Conservation (phyloP, 371 early-diverging fungal species). For the Mucor circinelloides region DNA sequence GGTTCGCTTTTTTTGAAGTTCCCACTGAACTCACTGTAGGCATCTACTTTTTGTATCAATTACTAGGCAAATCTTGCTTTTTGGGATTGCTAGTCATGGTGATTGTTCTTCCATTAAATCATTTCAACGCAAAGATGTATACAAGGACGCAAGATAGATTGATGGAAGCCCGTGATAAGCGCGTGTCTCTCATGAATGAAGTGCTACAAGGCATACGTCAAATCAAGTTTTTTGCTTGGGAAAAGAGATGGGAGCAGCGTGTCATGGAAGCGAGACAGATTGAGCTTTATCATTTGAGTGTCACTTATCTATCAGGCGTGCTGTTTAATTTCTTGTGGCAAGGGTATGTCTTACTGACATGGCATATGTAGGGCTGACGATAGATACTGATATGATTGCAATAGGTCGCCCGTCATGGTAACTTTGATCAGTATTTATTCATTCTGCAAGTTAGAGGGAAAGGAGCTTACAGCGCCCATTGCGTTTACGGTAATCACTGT, state of each 20-base stretch:
- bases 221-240: conserved; percentile 75
- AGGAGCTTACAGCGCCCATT: conserved; percentile 55
- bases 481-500: conserved; percentile 63
- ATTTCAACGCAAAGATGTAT: conserved; percentile 55
- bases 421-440: conserved; percentile 54
- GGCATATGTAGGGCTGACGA: no score
- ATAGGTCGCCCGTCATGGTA: conserved; percentile 52
- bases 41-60: conserved; percentile 60
- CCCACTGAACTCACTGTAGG: conserved; percentile 65
- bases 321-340: conserved; percentile 39
- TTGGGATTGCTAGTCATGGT: conserved; percentile 65
- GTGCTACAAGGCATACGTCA: conserved; percentile 70
- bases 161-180: conserved; percentile 59
- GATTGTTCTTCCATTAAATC: conserved; percentile 54
- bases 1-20: conserved; percentile 50
- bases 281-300: conserved; percentile 54
- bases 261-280: conserved; percentile 48
- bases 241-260: conserved; percentile 43
- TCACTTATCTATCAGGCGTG: conserved; percentile 32
- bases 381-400: not conserved
- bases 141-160: conserved; percentile 51
- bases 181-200: conserved; percentile 59
- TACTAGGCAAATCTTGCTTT: conserved; percentile 70
- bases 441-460: conserved; percentile 59
- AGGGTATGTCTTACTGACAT: conserved; percentile 35